Evolutionary conservation across 768 basidiomycete genomes (phyloP), one percentile per base, ranked within the genome.

Genomic region (Pleurotus platypus): DNA sequence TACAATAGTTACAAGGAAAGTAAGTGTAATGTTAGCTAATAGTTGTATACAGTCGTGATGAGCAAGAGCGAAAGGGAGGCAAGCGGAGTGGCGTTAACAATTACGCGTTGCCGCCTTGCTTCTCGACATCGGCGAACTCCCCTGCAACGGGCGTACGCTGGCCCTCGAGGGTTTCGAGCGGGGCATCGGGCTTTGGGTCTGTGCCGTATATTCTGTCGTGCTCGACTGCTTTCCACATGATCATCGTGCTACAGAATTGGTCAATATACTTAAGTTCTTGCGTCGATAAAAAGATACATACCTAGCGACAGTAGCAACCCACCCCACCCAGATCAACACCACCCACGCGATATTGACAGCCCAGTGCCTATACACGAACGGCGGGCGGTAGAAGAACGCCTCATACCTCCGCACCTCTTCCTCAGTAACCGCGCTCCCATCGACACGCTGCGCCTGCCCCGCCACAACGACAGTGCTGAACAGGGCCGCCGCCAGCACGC

Each of bases 271-370:
- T 7, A 27, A 27, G 26, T 27, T 7, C 26, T 27, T 27, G 26
- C 26, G 26, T 27, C 4, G 26, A 27, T 27, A 7, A 27, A 27
- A 27, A 7, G 26, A 27, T 27, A 27, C 26, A 27, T 54, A 72
- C 72, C 69, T 66, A 1, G 62, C 64, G 2, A 64, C 46, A 11
- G 71, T 73, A 15, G 57, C 62, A 6, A 67, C 45, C 35, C 68
- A 65, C 7, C 70, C 68, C 1, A 70, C 46, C 71, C 72, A 74
- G 4, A 73, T 48, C 1, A 73, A 53, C 38, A 69, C 68, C 9
- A 72, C 58, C 61, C 67, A 73, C 1, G 68, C 69, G 26, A 73
- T 67, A 50, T 73, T 75, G 13, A 63, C 63, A 0, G 67, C 35
- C 59, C 64, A 73, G 0, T 51, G 51, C 6, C 65, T 61, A 53